A percentile compares a stretch with the other conserved stretches of the same genome.
These are phyloP conservation scores for Lagenaria siceraria DNA, from an alignment of 306 rosid genomes.

Conservation along the genomic window DNA sequence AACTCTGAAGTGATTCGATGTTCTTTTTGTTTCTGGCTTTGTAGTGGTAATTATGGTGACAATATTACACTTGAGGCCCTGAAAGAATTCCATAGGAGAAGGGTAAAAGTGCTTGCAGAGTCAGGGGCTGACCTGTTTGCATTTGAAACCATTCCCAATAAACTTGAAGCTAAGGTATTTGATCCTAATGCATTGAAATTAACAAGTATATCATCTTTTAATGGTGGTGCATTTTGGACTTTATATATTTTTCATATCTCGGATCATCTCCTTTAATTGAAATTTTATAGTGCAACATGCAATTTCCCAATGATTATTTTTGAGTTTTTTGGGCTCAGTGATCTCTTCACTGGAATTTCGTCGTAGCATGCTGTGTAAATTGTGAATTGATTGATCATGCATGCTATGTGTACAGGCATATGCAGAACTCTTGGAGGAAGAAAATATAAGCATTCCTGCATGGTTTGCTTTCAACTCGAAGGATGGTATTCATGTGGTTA, in stretches of 20 bases:
- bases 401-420: slow-evolving; percentile 41
- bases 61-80: slow-evolving; percentile 39
- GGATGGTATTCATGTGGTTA: slow-evolving; percentile 55
- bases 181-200: not conserved
- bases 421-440: slow-evolving; percentile 68
- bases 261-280: not conserved
- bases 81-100: slow-evolving; percentile 69
- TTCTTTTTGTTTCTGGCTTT: not conserved
- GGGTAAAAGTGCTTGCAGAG: slow-evolving; percentile 59
- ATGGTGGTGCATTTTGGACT: not conserved
- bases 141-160: slow-evolving; percentile 78
- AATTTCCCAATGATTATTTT: not conserved
- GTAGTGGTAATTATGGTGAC: slow-evolving; percentile 73
- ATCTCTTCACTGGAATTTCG: not conserved
- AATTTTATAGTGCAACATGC: not conserved
- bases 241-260: not conserved
- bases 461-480: slow-evolving; percentile 79
- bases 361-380: not conserved
- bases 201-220: not conserved
- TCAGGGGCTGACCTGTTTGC: slow-evolving; percentile 82
- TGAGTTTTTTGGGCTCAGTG: not conserved
- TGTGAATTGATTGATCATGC: not conserved
- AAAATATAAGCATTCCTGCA: slow-evolving; percentile 58
- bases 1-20: not conserved
- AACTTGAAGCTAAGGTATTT: slow-evolving; percentile 62